phyloP scores from a whole-genome alignment of 192 early-diverging fungal species.

The Coemansia sp. region DNA sequence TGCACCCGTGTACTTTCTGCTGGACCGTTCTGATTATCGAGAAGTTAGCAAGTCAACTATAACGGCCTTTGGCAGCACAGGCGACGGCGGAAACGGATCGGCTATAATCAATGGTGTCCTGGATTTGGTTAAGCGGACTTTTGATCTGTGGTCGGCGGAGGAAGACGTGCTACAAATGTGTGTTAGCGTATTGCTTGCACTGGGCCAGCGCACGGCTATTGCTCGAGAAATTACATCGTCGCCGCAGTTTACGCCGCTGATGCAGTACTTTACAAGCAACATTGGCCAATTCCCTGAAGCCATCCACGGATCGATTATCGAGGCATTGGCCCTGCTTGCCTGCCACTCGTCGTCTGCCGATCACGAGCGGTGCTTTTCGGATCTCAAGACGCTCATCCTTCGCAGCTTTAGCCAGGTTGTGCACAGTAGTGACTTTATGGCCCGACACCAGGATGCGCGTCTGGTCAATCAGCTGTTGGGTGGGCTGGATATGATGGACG shows the following conservation, averaged over 20 bases:
- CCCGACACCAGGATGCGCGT: constrained; percentile 23
- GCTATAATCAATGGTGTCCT: constrained; percentile 29
- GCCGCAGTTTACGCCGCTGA: constrained; percentile 31
- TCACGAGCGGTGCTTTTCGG: constrained; percentile 28
- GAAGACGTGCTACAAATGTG: constrained; percentile 51
- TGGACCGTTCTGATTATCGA: constrained; percentile 41
- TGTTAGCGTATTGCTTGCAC: constrained; percentile 30
- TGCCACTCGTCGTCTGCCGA: constrained; percentile 33
- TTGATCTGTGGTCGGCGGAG: constrained; percentile 46
- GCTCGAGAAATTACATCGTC: constrained; percentile 32
- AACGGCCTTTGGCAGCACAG: constrained; percentile 28
- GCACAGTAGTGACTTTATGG: constrained; percentile 3
- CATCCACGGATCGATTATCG: constrained; percentile 43
- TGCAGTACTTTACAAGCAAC: constrained; percentile 34
- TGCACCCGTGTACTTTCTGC: constrained; percentile 41
- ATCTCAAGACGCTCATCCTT: constrained; percentile 34
- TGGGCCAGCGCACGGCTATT: constrained; percentile 37
- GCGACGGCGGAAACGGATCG: constrained; percentile 28
- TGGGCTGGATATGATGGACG: constrained; percentile 55
- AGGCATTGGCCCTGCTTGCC: constrained; percentile 37
- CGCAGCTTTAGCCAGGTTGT: constrained; percentile 19
- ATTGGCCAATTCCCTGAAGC: constrained; percentile 45
- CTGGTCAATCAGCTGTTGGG: constrained; percentile 30
- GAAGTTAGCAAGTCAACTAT: constrained; percentile 21
- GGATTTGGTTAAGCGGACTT: constrained; percentile 27